Percentiles rank a stretch among this genome's conserved stretches.
Evolutionary conservation across 352 stramenopile genomes (phyloP).

Genomic region (Saprolegnia diclina): DNA sequence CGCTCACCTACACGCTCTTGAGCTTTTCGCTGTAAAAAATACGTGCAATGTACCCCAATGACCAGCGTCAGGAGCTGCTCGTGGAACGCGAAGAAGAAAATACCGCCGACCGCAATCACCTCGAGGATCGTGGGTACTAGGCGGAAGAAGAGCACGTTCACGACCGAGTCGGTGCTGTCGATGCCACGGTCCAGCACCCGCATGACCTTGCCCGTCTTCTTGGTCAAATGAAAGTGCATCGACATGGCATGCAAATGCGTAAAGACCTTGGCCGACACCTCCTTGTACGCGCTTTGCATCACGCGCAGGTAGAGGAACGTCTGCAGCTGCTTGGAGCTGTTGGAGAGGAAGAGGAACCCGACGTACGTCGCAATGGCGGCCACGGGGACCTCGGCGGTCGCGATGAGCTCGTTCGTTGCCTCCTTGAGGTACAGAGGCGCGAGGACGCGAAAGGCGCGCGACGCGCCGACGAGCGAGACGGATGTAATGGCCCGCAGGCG

Average conservation of each 20-base stretch:
- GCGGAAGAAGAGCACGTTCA: slow-evolving; percentile 96
- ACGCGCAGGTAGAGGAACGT: slow-evolving; percentile 91
- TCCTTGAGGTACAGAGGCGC: slow-evolving; percentile 67
- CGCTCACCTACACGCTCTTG: slow-evolving; percentile 69
- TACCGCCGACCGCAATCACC: slow-evolving; percentile 89
- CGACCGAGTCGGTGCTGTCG: slow-evolving; percentile 85
- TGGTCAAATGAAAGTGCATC: slow-evolving; percentile 95
- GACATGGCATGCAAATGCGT: slow-evolving; percentile 38
- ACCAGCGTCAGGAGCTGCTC: slow-evolving; percentile 83
- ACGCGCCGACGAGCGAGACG: slow-evolving; percentile 66
- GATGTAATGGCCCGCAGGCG: slow-evolving; percentile 53
- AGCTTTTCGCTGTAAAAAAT: background rate
- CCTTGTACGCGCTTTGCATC: slow-evolving; percentile 95
- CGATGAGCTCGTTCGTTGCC: slow-evolving; percentile 48
- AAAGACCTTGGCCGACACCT: slow-evolving; percentile 82
- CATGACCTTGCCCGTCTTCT: slow-evolving; percentile 96
- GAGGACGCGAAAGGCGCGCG: slow-evolving; percentile 57
- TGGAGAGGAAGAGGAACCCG: slow-evolving; percentile 61
- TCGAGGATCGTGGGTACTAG: slow-evolving; percentile 92
- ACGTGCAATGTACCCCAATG: slow-evolving; percentile 23
- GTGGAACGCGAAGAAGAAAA: slow-evolving; percentile 89
- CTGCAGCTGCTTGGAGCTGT: slow-evolving; percentile 91
- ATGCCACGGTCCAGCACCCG: slow-evolving; percentile 85
- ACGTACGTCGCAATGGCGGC: slow-evolving; percentile 49
- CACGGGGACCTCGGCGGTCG: slow-evolving; percentile 37